Conservation (phyloP, 192 early-diverging fungal species). For the Backusella parvicylindrica region DNA sequence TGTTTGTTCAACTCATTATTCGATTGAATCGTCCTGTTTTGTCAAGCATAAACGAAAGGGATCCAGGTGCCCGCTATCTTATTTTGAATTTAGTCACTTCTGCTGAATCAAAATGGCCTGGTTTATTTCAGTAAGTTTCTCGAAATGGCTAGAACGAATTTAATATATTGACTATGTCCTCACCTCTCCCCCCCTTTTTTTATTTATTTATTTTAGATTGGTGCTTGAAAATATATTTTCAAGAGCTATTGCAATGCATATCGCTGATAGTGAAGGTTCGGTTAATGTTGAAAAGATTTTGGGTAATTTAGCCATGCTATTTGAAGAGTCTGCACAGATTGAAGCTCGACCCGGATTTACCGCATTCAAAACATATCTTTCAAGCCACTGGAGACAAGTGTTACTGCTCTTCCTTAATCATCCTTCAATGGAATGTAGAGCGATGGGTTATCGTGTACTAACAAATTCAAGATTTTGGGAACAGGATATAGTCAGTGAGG, state of each 20-base stretch:
- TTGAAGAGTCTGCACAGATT: slow-evolving; percentile 15
- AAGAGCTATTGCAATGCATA: slow-evolving; percentile 17
- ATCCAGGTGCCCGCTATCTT: slow-evolving; percentile 14
- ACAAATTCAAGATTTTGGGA: slow-evolving; percentile 23
- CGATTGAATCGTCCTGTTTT: slow-evolving; percentile 7
- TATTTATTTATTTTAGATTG: background rate
- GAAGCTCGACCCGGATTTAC: slow-evolving; percentile 1
- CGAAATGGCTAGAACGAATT: background rate
- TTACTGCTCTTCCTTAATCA: slow-evolving; percentile 30
- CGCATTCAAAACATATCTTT: slow-evolving; percentile 16
- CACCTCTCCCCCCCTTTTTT: no score
- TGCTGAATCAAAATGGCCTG: slow-evolving; percentile 21
- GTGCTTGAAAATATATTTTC: slow-evolving; percentile 28
- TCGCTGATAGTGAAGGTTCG: slow-evolving; percentile 19
- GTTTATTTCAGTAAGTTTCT: slow-evolving; percentile 13
- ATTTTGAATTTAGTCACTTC: slow-evolving; percentile 14
- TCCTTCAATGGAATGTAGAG: slow-evolving; percentile 26
- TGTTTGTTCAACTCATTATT: slow-evolving; percentile 14
- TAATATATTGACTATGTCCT: no score
- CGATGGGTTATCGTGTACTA: slow-evolving; percentile 22
- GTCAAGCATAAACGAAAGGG: background rate
- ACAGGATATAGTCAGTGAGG: background rate
- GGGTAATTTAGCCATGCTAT: slow-evolving; percentile 22
- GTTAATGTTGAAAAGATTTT: slow-evolving; percentile 20
- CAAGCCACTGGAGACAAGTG: slow-evolving; percentile 25